phyloP scores from a whole-genome alignment of 805 yeast species.

The Candida caryicola region DNA sequence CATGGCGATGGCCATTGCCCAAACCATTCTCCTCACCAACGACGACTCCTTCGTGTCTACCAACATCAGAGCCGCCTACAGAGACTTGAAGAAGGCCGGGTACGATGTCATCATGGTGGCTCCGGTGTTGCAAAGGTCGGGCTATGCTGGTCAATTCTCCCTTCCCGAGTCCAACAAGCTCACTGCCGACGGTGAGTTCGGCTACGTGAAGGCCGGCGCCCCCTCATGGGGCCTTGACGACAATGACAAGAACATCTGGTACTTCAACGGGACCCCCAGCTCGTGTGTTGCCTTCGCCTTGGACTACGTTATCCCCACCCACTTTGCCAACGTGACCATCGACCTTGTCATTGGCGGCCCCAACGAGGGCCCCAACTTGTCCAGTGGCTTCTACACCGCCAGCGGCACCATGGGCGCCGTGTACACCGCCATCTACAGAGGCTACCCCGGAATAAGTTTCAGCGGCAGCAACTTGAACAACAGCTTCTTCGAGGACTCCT shows the following conservation, averaged over 20 bases:
- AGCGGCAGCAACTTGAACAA: constrained; percentile 25
- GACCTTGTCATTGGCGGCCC: constrained; percentile 29
- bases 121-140: constrained; percentile 49
- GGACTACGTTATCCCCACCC: constrained; percentile 21
- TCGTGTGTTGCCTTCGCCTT: constrained; percentile 27
- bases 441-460: constrained; percentile 26
- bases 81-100: constrained; percentile 44
- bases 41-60: constrained; percentile 60
- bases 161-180: constrained; percentile 38
- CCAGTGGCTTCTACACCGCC: constrained; percentile 26
- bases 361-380: constrained; percentile 29
- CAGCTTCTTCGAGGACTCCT: constrained; percentile 24
- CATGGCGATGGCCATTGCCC: constrained; percentile 10
- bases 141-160: constrained; percentile 53
- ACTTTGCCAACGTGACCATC: constrained; percentile 18
- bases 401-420: constrained; percentile 27
- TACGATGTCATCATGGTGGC: constrained; percentile 49
- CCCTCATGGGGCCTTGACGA: constrained; percentile 55
- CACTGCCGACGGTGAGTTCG: constrained; percentile 45
- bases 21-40: constrained; percentile 49
- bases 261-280: constrained; percentile 28
- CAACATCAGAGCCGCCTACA: constrained; percentile 54
- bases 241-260: constrained; percentile 30
- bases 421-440: constrained; percentile 24
- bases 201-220: constrained; percentile 44